phyloP scores from a whole-genome alignment of 2,329 filamentous ascomycete genomes.

The Trichoderma sp. region DNA sequence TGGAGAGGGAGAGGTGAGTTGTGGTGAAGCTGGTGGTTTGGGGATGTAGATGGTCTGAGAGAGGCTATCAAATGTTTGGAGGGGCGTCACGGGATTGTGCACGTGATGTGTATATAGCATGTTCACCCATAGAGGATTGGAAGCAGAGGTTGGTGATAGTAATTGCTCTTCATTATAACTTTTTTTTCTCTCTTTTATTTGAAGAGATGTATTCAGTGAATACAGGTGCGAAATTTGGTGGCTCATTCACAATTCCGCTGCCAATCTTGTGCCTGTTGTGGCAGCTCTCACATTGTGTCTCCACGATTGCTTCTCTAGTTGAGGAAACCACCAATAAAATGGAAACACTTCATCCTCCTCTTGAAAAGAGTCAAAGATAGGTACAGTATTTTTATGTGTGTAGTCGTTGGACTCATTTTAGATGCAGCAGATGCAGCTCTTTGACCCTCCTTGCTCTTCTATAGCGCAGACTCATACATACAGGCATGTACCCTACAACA shows the following conservation, averaged over 20 bases:
- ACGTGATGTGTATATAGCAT: neutral
- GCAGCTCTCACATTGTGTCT: neutral
- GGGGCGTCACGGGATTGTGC: conserved; percentile 1
- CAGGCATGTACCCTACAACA: too few relatives aligned
- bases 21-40: neutral
- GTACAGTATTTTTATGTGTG: rapidly evolving
- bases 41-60: neutral
- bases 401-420: neutral
- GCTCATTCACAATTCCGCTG: neutral
- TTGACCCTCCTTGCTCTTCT: neutral
- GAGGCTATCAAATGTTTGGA: neutral
- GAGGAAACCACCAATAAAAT: too few relatives aligned
- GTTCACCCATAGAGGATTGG: too few relatives aligned
- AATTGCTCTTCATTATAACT: neutral
- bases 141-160: neutral
- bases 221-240: neutral
- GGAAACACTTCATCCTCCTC: neutral
- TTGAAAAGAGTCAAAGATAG: neutral
- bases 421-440: neutral
- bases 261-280: neutral
- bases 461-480: neutral
- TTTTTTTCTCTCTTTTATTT: neutral
- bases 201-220: neutral
- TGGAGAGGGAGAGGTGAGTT: neutral
- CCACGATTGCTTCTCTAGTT: neutral